These are phyloP conservation scores for Hyaloperonospora brassicae DNA, from an alignment of 352 stramenopile species.

Conservation along the genomic window DNA sequence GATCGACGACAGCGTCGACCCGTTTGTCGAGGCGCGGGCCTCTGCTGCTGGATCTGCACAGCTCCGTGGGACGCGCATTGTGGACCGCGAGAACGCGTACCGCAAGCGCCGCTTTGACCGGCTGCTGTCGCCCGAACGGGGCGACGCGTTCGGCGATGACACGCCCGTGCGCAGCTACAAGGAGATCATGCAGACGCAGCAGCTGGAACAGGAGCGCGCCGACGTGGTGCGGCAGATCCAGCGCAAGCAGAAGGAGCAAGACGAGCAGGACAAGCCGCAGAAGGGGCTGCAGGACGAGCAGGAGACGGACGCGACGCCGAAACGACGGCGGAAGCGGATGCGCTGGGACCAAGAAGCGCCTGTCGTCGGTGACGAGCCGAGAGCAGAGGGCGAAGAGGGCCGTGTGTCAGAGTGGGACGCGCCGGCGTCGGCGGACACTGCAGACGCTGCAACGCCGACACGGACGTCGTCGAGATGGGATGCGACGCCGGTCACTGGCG, in stretches of 20 bases:
- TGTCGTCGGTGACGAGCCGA: conserved; percentile 18
- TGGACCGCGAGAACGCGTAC: conserved; percentile 90
- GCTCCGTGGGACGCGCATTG: conserved; percentile 89
- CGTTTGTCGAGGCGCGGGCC: conserved; percentile 71
- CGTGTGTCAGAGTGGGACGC: conserved; percentile 71
- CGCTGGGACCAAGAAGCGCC: conserved; percentile 78
- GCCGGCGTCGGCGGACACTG: conserved; percentile 36
- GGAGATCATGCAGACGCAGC: conserved; percentile 89
- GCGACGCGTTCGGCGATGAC: conserved; percentile 85
- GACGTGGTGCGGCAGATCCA: conserved; percentile 85
- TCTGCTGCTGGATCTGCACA: conserved; percentile 59
- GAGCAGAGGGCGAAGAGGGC: conserved; percentile 45
- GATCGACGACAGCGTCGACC: conserved; percentile 83
- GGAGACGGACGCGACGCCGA: conserved; percentile 32
- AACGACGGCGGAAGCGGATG: conserved; percentile 67
- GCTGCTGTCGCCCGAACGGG: conserved; percentile 81
- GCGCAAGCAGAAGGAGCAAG: conserved; percentile 68
- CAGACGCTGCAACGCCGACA: conserved; percentile 35
- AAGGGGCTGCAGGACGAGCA: conserved; percentile 10
- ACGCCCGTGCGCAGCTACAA: conserved; percentile 77
- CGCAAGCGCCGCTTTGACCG: conserved; percentile 85
- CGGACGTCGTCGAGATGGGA: conserved; percentile 69
- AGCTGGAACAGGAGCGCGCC: conserved; percentile 77
- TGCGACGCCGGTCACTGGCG: conserved; percentile 40
- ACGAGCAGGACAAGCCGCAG: conserved; percentile 33